Conservation (phyloP, 495 filamentous ascomycete genomes). For the Penicillium alfredii region DNA sequence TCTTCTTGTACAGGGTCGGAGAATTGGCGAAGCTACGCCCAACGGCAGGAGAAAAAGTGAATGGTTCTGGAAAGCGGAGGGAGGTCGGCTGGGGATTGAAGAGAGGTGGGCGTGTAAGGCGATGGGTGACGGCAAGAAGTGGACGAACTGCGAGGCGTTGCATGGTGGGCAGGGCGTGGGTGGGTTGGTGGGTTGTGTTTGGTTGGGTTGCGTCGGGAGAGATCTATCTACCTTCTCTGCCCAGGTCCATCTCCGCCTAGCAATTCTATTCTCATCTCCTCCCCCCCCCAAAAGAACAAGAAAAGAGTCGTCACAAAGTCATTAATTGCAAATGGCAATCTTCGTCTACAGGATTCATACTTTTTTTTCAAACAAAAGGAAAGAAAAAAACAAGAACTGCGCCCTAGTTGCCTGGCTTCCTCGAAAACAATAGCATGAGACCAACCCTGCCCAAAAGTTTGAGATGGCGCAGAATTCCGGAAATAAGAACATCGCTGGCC, state of each 20-base stretch:
- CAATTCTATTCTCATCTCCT: too few relatives aligned
- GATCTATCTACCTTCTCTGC: not conserved
- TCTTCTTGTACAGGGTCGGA: conserved; percentile 31
- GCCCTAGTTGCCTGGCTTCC: conserved; percentile 27
- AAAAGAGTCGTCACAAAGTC: conserved; percentile 28
- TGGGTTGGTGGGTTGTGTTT: not conserved
- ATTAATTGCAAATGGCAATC: conserved; percentile 37
- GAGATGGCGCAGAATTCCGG: conserved; percentile 18
- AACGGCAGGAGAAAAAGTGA: not conserved
- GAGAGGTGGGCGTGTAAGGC: too few relatives aligned
- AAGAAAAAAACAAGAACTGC: conserved; percentile 24
- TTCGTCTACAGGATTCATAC: conserved; percentile 35
- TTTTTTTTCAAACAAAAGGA: conserved; percentile 27
- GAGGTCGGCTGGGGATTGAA: too few relatives aligned
- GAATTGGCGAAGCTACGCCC: conserved; percentile 23
- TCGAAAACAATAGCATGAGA: conserved; percentile 20
- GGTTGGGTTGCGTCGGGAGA: not conserved
- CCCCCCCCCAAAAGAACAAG: not conserved
- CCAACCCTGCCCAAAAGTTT: conserved; percentile 23
- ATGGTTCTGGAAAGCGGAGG: not conserved
- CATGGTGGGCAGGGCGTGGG: conserved; percentile 7
- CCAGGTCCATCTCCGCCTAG: too few relatives aligned
- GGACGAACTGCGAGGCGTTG: conserved; percentile 9
- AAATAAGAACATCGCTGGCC: conserved; percentile 17
- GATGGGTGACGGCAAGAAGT: not conserved